Conservation (phyloP, 75 land plant genomes). For the Pseudotsuga menziesii region DNA sequence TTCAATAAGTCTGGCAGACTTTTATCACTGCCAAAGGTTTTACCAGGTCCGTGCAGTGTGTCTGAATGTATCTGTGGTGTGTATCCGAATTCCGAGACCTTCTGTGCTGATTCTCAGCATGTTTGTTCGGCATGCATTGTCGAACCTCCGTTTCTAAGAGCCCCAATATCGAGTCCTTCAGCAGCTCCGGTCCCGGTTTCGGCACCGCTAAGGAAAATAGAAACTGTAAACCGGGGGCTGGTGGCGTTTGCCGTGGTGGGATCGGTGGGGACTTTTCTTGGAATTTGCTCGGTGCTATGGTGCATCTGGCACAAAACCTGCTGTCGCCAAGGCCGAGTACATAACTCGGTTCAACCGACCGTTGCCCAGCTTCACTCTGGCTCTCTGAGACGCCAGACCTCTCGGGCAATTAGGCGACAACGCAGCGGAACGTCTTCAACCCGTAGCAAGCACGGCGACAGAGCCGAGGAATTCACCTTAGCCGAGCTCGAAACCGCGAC, state of each 20-base stretch:
- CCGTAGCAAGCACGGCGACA: conserved; percentile 38
- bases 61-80: conserved; percentile 16
- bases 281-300: conserved; percentile 45
- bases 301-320: conserved; percentile 49
- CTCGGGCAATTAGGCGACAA: conserved; percentile 51
- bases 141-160: not conserved
- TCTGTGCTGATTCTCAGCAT: conserved; percentile 37
- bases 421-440: conserved; percentile 67
- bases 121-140: conserved; percentile 43
- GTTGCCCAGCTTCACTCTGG: conserved; percentile 17
- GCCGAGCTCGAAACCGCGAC: conserved; percentile 61
- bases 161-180: not conserved
- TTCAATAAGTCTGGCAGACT: conserved; percentile 4
- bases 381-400: conserved; percentile 41
- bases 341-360: conserved; percentile 53
- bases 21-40: conserved; percentile 24
- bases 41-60: conserved; percentile 43
- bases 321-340: conserved; percentile 44
- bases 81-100: conserved; percentile 18
- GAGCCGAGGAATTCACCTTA: conserved; percentile 62
- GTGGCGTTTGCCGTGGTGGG: conserved; percentile 57
- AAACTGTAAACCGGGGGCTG: conserved; percentile 27
- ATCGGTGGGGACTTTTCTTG: conserved; percentile 42
- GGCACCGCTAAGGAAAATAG: not conserved
- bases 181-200: conserved; percentile 8